Evolutionary conservation across 768 basidiomycete species (phyloP), one percentile per base, ranked within the genome.

Genomic region (Tulasnella sp.): DNA sequence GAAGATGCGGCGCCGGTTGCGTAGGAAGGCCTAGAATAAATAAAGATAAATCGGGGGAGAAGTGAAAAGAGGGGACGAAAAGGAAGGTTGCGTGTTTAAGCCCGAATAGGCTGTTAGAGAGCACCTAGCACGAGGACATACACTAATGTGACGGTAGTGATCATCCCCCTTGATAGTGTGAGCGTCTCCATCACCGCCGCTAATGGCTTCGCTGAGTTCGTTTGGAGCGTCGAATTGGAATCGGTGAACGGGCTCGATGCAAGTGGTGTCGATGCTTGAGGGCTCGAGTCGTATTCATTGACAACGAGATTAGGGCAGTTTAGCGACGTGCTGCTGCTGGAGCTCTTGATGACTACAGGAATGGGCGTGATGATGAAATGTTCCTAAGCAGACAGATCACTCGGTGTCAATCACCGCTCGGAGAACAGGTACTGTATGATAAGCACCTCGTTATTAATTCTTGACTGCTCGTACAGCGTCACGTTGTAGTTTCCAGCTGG

Each of bases 331-430:
- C 47, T 26, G 47, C 47, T n/a, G 22, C 19, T 22, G 7, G 67
- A 22, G 42, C 34, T 40, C 26, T 26, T 34, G 17, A 68, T 68
- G 39, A 22, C 12, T 19, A 68, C 39, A 19, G 67, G 67, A 19
- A 68, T 68, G 37, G 67, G 67, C 12, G 67, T 68, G 17, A 68
- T 68, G 35, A 34, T 34, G 67, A 68, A 68, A 14, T 68, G 39
- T 37, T 37, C 37, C 67, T 68, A 37, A 65, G 32, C 64, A 65
- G n/a, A n/a, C 5, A 34, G 26, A 65, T 32, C 7, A 34, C 17
- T 19, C 36, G 17, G 36, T n/a, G n/a, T n/a, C n/a, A n/a, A n/a
- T n/a, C n/a, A n/a, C n/a, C n/a, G n/a, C n/a, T n/a, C n/a, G n/a
- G 5, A 32, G 34, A n/a, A 68, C 16, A 12, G 40, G 32, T 5